Evolutionary conservation across 1,284 basidiomycete genomes (phyloP).

Genomic region (Lentinula novae-zelandiae): DNA sequence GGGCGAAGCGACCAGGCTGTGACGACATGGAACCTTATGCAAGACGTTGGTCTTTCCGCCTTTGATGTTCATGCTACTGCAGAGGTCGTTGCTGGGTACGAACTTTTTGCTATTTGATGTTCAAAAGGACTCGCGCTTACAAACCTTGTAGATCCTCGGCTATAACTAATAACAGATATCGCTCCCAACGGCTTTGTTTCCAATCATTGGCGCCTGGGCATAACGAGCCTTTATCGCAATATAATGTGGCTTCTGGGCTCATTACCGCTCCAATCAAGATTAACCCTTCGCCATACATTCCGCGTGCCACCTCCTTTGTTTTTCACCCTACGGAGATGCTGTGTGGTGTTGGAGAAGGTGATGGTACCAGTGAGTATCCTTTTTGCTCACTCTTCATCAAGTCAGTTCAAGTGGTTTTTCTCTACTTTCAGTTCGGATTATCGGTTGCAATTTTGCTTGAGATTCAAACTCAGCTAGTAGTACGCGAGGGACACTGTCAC

Average conservation of each 20-base stretch:
- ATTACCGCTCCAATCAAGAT: constrained; percentile 48
- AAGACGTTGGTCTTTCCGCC: constrained; percentile 67
- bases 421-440: constrained; percentile 34
- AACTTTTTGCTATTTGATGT: constrained; percentile 19
- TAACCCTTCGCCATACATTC: constrained; percentile 55
- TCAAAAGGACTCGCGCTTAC: constrained; percentile 2
- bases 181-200: constrained; percentile 58
- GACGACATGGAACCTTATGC: constrained; percentile 66
- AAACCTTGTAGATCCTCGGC: constrained; percentile 51
- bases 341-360: constrained; percentile 67
- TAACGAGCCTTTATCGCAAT: constrained; percentile 41
- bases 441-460: constrained; percentile 35
- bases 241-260: constrained; percentile 50
- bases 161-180: constrained; percentile 54
- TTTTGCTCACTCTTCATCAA: neutral
- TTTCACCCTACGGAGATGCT: constrained; percentile 85
- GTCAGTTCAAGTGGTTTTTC: neutral
- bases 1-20: constrained; percentile 53
- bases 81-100: constrained; percentile 86
- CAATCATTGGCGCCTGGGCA: constrained; percentile 44
- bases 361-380: constrained; percentile 62
- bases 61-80: constrained; percentile 88
- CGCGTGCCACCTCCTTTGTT: constrained; percentile 56
- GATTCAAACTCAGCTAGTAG: neutral
- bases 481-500: neutral